Base-by-base conservation (phyloP, 1,284 basidiomycete genomes). In the Austroboletus niveus region DNA sequence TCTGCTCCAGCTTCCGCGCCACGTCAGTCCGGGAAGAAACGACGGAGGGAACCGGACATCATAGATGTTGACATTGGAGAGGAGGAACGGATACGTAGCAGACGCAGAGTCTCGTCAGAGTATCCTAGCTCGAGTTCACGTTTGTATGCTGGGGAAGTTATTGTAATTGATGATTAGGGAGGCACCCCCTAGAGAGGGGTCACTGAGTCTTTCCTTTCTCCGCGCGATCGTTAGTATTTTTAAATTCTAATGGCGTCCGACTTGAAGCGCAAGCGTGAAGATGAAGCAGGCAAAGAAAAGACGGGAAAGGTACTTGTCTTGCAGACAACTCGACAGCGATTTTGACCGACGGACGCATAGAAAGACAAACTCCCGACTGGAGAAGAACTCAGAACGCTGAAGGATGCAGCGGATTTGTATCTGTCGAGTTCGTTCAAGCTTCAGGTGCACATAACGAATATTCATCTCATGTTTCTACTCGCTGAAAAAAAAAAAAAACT, bases 371-470 rank as follows among this genome's bases (percentile, higher is more conserved):
- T 80, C 9, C 84, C 84, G 20, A 81, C 80, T 20, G 83, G 84
- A 35, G 78, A 87, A 54, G 92, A 96, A 68, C 76, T 96, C 44
- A 80, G 87, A 53, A 73, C 72, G 7, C 85, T 94, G 55, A 88
- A 86, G 65, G 82, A 92, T 64, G 83, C 92, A 8, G 76, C 82
- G 27, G 86, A 93, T 53, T 75, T 97, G 15, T 92, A 89, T 65
- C 79, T 82, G 60, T 94, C 92, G 1, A 89, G 81, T 49, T 81
- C 92, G 1, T 92, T 97, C 74, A 93, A 92, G 66, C 76, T 94
- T 8, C 87, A 93, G 76, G 89, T 87, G 48, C 38, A 74, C 60
- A 15, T 35, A n/a, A n/a, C n/a, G n/a, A 40, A 20, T 40, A 38
- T n/a, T 20, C 6, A 15, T 5, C 8, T n/a, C 34, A 22, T 30